A percentile compares a stretch with the other conserved stretches of the same genome.
These are phyloP conservation scores for Sugiyamaella xylanicola DNA, from an alignment of 1,139 yeast species.

Conservation along the genomic window DNA sequence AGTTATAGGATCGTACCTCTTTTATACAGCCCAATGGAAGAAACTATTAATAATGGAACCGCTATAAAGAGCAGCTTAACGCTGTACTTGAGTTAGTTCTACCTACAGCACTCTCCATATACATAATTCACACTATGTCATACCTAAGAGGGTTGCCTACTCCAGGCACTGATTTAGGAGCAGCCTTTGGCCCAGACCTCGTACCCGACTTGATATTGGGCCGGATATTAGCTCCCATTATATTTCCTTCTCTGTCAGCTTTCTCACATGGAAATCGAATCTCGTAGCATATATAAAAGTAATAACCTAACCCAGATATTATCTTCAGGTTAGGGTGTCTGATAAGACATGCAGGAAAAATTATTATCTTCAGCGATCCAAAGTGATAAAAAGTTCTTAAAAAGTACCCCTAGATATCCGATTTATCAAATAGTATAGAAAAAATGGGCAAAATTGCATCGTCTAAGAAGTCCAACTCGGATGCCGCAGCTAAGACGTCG, in stretches of 20 bases:
- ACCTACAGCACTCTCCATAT: too few relatives aligned
- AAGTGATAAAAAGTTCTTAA: too few relatives aligned
- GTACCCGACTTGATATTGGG: too few relatives aligned
- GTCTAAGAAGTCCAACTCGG: constrained; percentile 25
- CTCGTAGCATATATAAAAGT: neutral
- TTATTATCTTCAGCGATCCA: neutral
- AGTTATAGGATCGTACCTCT: constrained; percentile 41
- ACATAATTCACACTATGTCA: constrained; percentile 6
- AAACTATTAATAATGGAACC: constrained; percentile 44
- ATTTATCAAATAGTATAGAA: neutral
- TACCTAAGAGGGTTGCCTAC: constrained; percentile 13
- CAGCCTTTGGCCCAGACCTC: neutral
- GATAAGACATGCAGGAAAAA: constrained; percentile 12
- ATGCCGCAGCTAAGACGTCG: constrained; percentile 46
- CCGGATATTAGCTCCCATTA: too few relatives aligned
- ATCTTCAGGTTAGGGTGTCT: constrained; percentile 14
- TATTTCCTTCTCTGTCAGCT: neutral
- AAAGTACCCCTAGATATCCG: too few relatives aligned
- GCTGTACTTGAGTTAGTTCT: constrained; percentile 26
- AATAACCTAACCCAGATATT: neutral
- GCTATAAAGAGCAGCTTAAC: constrained; percentile 48
- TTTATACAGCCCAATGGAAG: constrained; percentile 44
- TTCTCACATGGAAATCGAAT: too few relatives aligned
- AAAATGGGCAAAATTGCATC: constrained; percentile 34
- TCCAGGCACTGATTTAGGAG: constrained; percentile 10